phyloP scores from a whole-genome alignment of 202 grass and related monocot genomes.

The Alloteropsis angusta region DNA sequence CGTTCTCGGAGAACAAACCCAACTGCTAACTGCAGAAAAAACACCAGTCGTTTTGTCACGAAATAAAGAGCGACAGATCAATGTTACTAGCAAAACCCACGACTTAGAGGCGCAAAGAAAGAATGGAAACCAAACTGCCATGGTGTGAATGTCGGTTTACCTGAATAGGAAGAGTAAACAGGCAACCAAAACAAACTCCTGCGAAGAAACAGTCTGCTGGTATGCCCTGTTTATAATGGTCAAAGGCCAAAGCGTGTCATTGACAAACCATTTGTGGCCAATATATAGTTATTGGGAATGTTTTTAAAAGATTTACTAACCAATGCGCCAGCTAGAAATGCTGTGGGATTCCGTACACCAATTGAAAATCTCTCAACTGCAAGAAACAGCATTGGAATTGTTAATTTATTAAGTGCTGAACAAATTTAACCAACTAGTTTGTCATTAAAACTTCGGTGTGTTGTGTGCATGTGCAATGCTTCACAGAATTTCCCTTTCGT shows the following conservation, averaged over 20 bases:
- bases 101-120: background rate
- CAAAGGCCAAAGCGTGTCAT: slow-evolving; percentile 19
- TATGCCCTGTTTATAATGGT: slow-evolving; percentile 53
- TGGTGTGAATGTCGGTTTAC: slow-evolving; percentile 15
- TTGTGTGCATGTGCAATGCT: background rate
- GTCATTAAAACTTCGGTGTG: background rate
- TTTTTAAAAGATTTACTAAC: slow-evolving; percentile 29
- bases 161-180: slow-evolving; percentile 86
- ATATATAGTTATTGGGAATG: background rate
- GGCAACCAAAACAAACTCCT: slow-evolving; percentile 72
- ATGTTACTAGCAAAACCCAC: background rate
- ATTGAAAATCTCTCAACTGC: slow-evolving; percentile 82
- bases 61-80: background rate
- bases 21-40: slow-evolving; percentile 46
- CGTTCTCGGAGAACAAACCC: slow-evolving; percentile 68
- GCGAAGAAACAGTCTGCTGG: slow-evolving; percentile 68
- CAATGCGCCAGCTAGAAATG: slow-evolving; percentile 75
- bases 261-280: background rate
- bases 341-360: slow-evolving; percentile 68
- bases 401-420: background rate
- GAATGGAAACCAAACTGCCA: background rate
- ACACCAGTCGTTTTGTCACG: slow-evolving; percentile 4
- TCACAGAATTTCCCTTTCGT: background rate
- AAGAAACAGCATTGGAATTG: background rate
- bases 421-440: background rate